Base-by-base conservation (phyloP, 2,329 filamentous ascomycete species). In the Dactylellina parvicollis region DNA sequence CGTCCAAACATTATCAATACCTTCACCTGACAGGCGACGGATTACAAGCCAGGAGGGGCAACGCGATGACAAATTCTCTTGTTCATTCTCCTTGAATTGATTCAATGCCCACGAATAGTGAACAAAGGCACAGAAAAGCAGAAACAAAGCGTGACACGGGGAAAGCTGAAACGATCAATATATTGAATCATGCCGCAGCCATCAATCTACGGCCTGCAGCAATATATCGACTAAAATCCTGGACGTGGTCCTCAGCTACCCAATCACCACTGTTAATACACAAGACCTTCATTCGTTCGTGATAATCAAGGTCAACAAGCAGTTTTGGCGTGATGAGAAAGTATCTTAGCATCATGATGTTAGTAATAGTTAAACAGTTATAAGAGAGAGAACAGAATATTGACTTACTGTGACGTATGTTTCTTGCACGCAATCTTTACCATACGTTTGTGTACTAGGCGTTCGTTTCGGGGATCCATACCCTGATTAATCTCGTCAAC, bases 401-500 rank as follows among this genome's bases (percentile, higher is more conserved):
- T 18, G 20, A 75, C 77, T 74, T 73, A 78, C 77, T 90, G 88
- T 76, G 84, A 86, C n/a, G 87, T 88, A 80, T 90, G 88, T 80
- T 92, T 89, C 76, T 88, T 87, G 81, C 95, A 98, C 44, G 95
- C 95, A 79, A 99, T 97, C 79, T 97, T 92, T 7, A 99, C 95
- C 90, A 99, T 96, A 75, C 95, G 91, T 80, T 94, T 92, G 82
- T 99, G 95, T 14, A 99, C 93, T 87, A 97, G 96, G 77, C 95
- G 91, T 82, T 99, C 95, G 81, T 99, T 99, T 78, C 95, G 89
- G 44, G 94, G 95, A 80, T 99, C 95, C 95, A 99, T 99, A 76
- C 95, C 95, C 82, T 99, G 95, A 80, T 99, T 99, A 85, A 99
- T 99, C 83, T 99, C 95, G 81, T 99, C 95, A 70, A 99, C 95